These are phyloP conservation scores for Stachybotrys chartarum DNA, from an alignment of 2,329 filamentous ascomycete genomes.

Conservation along the genomic window DNA sequence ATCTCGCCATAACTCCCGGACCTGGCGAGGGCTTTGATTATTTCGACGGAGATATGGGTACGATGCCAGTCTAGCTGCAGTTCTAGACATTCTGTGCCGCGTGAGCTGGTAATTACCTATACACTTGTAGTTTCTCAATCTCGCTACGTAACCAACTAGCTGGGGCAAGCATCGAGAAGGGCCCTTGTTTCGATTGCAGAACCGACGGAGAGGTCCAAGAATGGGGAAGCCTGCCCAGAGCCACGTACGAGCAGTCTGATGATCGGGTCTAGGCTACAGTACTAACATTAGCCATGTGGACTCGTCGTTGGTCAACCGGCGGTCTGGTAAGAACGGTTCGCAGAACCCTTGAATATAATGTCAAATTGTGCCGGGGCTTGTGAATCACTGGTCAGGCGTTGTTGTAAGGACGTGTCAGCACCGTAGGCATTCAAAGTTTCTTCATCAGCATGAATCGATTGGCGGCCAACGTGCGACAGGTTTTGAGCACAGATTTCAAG, in stretches of 20 bases:
- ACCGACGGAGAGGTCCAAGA: neutral
- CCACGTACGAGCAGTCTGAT: too few species aligned
- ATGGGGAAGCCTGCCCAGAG: neutral
- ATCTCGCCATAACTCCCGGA: too few species aligned
- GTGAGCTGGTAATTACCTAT: neutral
- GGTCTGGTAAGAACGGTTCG: neutral
- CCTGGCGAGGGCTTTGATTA: too few species aligned
- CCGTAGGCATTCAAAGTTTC: too few species aligned
- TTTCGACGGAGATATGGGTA: too few species aligned
- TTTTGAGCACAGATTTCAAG: too few species aligned
- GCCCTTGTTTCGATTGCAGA: neutral
- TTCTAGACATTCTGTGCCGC: too few species aligned
- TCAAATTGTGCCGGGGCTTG: neutral
- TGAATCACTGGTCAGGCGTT: neutral
- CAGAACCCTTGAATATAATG: neutral
- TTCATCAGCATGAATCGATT: too few species aligned
- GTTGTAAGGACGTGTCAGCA: neutral
- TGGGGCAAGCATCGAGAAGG: neutral
- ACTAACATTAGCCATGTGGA: neutral
- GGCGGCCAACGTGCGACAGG: too few species aligned
- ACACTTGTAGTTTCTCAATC: neutral
- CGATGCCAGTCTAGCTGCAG: too few species aligned
- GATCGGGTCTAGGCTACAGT: too few species aligned
- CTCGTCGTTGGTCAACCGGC: neutral
- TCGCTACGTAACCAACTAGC: neutral